Evolutionary conservation across 768 basidiomycete species (phyloP).

Genomic region (Coprinopsis sp.): DNA sequence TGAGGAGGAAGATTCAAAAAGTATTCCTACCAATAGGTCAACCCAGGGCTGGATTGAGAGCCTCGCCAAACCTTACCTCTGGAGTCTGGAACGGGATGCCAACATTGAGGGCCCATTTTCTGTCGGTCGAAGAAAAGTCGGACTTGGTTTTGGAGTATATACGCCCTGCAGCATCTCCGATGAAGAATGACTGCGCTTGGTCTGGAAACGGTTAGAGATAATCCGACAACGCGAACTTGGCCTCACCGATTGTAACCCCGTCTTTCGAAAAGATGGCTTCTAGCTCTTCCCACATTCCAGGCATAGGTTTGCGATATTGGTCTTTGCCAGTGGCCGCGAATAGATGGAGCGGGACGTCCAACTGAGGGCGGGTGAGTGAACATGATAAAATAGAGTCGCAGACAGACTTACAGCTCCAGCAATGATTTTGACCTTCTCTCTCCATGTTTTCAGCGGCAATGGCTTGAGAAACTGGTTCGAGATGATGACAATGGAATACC

Average conservation of each 20-base stretch:
- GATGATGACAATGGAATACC: constrained; percentile 69
- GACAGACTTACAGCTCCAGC: constrained; percentile 48
- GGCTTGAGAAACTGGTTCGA: constrained; percentile 72
- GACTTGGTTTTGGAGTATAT: constrained; percentile 33
- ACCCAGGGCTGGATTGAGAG: not conserved
- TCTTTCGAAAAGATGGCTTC: constrained; percentile 55
- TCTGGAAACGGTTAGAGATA: constrained; percentile 39
- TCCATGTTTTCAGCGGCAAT: constrained; percentile 57
- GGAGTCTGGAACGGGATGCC: constrained; percentile 77
- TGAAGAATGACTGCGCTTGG: constrained; percentile 61
- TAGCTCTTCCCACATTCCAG: constrained; percentile 79
- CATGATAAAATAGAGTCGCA: not conserved
- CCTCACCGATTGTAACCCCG: constrained; percentile 60
- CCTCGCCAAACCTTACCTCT: constrained; percentile 48
- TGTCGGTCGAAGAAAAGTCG: constrained; percentile 80
- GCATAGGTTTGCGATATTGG: constrained; percentile 79
- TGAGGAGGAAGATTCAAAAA: constrained; percentile 53
- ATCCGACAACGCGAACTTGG: not conserved
- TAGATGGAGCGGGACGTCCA: constrained; percentile 74
- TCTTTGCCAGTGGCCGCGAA: constrained; percentile 77
- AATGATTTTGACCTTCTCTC: constrained; percentile 67
- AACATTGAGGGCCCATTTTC: constrained; percentile 80
- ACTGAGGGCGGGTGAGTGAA: constrained; percentile 31
- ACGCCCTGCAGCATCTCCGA: constrained; percentile 90
- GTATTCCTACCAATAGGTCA: constrained; percentile 55